Conservation (phyloP, 352 stramenopile species). For the Aphanomyces invadans region DNA sequence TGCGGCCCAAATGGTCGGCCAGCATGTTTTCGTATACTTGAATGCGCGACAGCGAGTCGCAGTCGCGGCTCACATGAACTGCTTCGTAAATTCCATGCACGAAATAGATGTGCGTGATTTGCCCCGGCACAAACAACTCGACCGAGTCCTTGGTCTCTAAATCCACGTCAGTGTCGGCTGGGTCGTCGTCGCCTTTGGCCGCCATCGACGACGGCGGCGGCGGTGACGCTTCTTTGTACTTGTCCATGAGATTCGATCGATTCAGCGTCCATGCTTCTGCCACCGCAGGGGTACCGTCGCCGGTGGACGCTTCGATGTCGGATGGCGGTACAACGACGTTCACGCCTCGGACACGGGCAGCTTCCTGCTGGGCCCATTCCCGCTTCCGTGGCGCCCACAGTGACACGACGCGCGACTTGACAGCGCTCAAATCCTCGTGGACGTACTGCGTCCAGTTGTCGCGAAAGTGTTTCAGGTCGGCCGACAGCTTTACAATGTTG, state of each 20-base stretch:
- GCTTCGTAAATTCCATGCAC: conserved; percentile 75
- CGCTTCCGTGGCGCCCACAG: conserved; percentile 74
- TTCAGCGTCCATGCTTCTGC: conserved; percentile 18
- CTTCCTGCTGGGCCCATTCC: conserved; percentile 65
- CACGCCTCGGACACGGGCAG: conserved; percentile 24
- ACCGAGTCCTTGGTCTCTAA: conserved; percentile 1
- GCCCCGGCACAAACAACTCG: conserved; percentile 21
- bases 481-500: conserved; percentile 70
- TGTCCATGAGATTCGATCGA: conserved; percentile 14
- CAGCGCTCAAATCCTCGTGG: conserved; percentile 67
- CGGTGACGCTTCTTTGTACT: conserved; percentile 16
- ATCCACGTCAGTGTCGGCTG: not conserved
- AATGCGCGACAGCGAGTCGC: conserved; percentile 60
- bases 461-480: conserved; percentile 73
- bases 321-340: not conserved
- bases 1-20: conserved; percentile 69
- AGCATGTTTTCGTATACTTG: conserved; percentile 83
- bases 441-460: conserved; percentile 71
- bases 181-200: not conserved
- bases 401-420: conserved; percentile 76
- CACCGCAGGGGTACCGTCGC: not conserved
- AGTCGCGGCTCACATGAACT: conserved; percentile 69
- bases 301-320: no score
- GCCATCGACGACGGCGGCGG: not conserved
- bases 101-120: conserved; percentile 64